These are phyloP conservation scores for Sporisorium scitamineum DNA, from an alignment of 1,284 basidiomycete genomes.

Conservation along the genomic window DNA sequence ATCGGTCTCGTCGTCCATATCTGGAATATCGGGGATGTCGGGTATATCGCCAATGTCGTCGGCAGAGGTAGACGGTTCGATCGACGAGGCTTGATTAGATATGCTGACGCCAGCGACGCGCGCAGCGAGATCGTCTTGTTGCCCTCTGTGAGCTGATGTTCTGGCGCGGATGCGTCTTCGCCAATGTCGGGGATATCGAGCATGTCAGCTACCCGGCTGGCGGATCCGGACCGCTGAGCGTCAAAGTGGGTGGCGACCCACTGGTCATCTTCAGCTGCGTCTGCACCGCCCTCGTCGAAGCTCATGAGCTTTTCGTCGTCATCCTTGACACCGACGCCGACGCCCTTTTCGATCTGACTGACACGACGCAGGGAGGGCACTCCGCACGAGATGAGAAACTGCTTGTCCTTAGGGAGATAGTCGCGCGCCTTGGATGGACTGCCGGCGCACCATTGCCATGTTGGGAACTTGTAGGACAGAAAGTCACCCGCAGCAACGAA, in stretches of 20 bases:
- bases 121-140: conserved; percentile 60
- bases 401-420: conserved; percentile 92
- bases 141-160: conserved; percentile 50
- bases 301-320: conserved; percentile 55
- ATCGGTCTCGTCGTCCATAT: conserved; percentile 62
- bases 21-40: conserved; percentile 61
- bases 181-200: conserved; percentile 63
- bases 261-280: conserved; percentile 48
- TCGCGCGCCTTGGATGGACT: conserved; percentile 86
- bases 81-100: neutral
- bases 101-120: conserved; percentile 53
- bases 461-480: conserved; percentile 65
- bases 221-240: conserved; percentile 13
- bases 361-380: conserved; percentile 66
- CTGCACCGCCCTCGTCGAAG: conserved; percentile 43
- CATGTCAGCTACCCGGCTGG: conserved; percentile 47
- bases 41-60: conserved; percentile 41
- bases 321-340: conserved; percentile 33
- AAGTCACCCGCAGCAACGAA: conserved; percentile 68
- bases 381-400: conserved; percentile 81
- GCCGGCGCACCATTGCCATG: conserved; percentile 66
- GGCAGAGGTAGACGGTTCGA: conserved; percentile 13
- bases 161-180: conserved; percentile 50
- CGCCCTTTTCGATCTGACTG: conserved; percentile 57
- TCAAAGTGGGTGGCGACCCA: conserved; percentile 60